Base-by-base conservation (phyloP, 2,329 filamentous ascomycete genomes). In the Talaromyces sp. region DNA sequence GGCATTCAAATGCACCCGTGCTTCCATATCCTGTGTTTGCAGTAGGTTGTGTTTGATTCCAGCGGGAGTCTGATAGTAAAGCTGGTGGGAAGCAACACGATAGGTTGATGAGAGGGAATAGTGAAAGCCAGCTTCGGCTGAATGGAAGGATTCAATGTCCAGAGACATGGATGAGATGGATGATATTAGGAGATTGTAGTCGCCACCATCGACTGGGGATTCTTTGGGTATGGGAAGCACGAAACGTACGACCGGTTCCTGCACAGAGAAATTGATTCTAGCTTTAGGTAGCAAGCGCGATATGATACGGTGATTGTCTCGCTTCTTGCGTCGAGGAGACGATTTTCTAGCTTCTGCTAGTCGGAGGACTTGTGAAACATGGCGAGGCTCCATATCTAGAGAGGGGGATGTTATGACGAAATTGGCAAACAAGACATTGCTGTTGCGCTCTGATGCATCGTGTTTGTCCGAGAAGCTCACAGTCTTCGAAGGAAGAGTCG, bases 71-170 rank as follows among this genome's bases (percentile, higher is more conserved):
- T 97, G 95, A 69, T 99, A 99, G 72, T 97, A 99, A 1, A 99
- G 81, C 63, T 91, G 84, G 69, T 97, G 91, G 0, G 90, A 89
- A 62, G 93, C 87, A 59, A 97, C 78, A 46, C 94, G 83, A 69
- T 95, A 85, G 3, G 89, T 88, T 0, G 91, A 91, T 13, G 86
- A 85, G 1, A 99, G 77, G 5, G 89, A 90, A 73, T 99, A 99
- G 69, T 97, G 89, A 3, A 91, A 77, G 35, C 95, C 89, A 58
- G 89, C 89, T 36, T 90, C 84, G 0, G 88, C 80, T 2, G 91
- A 94, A 74, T 99, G 94, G n/a, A 91, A 96, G 0, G 94, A 96
- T 69, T 99, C 94, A 50, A 96, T 82, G 67, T 99, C 94, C 21
- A 97, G 77, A 0, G 93, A 96, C 37, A 97, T 85, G 0, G 93